Base-by-base conservation (phyloP, 768 basidiomycete species). In the Pisolithus marmoratus region DNA sequence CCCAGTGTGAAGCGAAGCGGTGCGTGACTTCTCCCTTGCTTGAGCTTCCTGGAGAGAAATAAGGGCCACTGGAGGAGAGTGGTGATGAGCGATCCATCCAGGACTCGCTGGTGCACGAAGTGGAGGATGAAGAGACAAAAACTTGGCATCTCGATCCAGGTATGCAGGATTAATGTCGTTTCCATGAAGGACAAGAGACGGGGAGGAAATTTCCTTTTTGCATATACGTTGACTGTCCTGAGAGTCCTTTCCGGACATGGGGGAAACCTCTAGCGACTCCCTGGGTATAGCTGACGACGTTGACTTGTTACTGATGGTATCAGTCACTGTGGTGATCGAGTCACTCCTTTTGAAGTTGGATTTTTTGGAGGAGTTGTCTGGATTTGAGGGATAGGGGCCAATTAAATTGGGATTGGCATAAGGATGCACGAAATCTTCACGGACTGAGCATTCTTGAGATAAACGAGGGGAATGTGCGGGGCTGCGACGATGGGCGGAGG, bases 21-120 rank as follows among this genome's bases (percentile, higher is more conserved):
- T 78, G 47, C 84, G 80, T 42, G 79, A 72, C 46, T 84, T 80
- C 62, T 85, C 76, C 50, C 74, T 68, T 12, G 83, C 86, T 58
- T 87, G 81, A 3, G 88, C 88, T 70, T 91, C 86, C 61, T 90
- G 85, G 49, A 90, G 72, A 5, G 86, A 80, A 46, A 90, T 90
- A 37, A 91, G 76, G 27, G 79, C 73, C 55, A 89, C 83, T 15
- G 78, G 69, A 20, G 82, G 75, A 12, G 78, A 68, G 8, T 67
- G 60, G 53, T 50, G 58, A 58, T 55, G 74, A 48, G 82, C 82
- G 38, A 67, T 70, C 79, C 81, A 83, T 11, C 75, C 79, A n/a
- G 76, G 65, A 11, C 62, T 63, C 43, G 65, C 69, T 24, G 71
- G 41, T 58, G 70, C 48, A 59, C 58, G 24, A 49, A 63, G 60